Evolutionary conservation across 108 stramenopile species (phyloP), one percentile per base, ranked within the genome.

Genomic region (Thalassiosira profunda): DNA sequence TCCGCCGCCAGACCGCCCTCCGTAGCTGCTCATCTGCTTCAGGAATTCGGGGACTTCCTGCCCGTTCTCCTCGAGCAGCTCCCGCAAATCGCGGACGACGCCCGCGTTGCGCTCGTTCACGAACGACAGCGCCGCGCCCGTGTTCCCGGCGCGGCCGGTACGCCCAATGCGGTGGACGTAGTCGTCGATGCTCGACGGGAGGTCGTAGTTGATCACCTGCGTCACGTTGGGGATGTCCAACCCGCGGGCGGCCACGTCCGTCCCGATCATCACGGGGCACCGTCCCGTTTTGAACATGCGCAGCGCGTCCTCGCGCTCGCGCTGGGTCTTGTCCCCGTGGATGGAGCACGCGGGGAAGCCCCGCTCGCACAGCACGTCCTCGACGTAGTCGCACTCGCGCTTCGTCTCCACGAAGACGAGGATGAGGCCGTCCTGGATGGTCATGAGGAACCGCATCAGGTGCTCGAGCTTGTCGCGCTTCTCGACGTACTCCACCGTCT

Each of bases 121-220:
- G 77, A 98, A 98, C 23, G 95, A 88, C 23, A 99, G 71, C 3
- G 99, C 91, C 3, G 72, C 60, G 23, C 99, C 99, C 46, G 92
- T 96, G 38, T 98, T 97, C 26, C 98, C 98, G 7, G 98, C 99
- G 55, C 99, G 91, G n/a, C 98, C 99, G 9, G 97, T 98, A 75
- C 99, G 97, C 23, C 99, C 99, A 75, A 99, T 98, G 40, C 99
- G 84, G 83, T 99, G 99, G 21, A 99, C 96, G 69, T 99, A 99
- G 60, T 91, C 89, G 44, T 99, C 98, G 76, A 98, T 98, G 29
- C 90, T 93, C 29, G 73, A 68, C 26, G 99, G 98, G 36, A 98
- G 69, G 65, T 99, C 98, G 70, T 88, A 99, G 76, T 99, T 99
- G 76, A 99, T 67, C 6, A 99, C 98, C 57, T 96, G 92, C 11